These are phyloP conservation scores for Zizania latifolia DNA, from an alignment of 176 grass and related monocot genomes.

Conservation along the genomic window DNA sequence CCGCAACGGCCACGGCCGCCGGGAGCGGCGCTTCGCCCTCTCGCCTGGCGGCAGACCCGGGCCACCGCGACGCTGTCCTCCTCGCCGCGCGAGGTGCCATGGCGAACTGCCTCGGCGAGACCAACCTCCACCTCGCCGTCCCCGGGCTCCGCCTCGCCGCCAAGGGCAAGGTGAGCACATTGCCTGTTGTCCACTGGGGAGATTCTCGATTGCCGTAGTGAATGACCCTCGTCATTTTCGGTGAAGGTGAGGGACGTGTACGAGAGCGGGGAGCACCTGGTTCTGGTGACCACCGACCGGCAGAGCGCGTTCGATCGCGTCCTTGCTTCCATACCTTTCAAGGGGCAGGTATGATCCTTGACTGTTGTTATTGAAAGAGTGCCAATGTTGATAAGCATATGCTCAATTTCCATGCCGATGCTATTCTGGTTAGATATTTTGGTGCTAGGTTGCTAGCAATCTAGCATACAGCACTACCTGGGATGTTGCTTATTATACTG, in stretches of 20 bases:
- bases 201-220: background rate
- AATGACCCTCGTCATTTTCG: background rate
- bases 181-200: background rate
- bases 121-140: conserved; percentile 60
- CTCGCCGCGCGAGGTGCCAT: conserved; percentile 36
- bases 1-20: background rate
- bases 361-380: background rate
- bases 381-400: background rate
- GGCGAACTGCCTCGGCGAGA: conserved; percentile 74
- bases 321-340: conserved; percentile 91
- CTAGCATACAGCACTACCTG: background rate
- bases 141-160: conserved; percentile 53
- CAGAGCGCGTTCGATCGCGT: conserved; percentile 95
- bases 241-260: conserved; percentile 88
- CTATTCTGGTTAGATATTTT: background rate
- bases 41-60: conserved; percentile 45
- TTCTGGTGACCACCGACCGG: conserved; percentile 88
- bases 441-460: background rate
- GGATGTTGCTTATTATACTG: background rate
- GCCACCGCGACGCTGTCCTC: too few species aligned
- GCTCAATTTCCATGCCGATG: background rate
- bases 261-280: conserved; percentile 73
- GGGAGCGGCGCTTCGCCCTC: conserved; percentile 16
- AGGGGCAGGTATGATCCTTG: conserved; percentile 68
- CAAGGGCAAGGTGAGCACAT: conserved; percentile 70